Conservation (phyloP, 2,329 filamentous ascomycete genomes). For the Neonectria punicea region DNA sequence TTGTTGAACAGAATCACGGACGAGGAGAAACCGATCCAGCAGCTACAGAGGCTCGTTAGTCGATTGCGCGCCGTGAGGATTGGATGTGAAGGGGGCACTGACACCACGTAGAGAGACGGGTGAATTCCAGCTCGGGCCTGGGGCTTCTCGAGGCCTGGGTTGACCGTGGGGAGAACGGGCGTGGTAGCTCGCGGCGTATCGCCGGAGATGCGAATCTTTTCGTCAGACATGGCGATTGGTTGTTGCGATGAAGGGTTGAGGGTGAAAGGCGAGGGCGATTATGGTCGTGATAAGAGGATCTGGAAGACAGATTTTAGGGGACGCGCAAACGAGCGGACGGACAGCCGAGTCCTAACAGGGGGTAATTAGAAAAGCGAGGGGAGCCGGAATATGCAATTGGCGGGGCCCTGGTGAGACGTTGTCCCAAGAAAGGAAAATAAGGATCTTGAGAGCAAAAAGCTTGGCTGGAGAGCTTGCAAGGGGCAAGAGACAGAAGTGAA, state of each 20-base stretch:
- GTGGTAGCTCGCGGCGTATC: constrained; percentile 73
- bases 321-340: constrained; percentile 54
- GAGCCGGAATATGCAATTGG: constrained; percentile 50
- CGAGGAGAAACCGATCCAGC: constrained; percentile 93
- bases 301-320: constrained; percentile 47
- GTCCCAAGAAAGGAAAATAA: constrained; percentile 46
- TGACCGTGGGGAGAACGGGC: constrained; percentile 82
- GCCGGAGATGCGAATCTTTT: constrained; percentile 86
- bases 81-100: constrained; percentile 45
- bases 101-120: constrained; percentile 86
- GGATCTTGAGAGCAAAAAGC: constrained; percentile 28
- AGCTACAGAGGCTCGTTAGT: constrained; percentile 60
- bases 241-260: constrained; percentile 43
- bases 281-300: constrained; percentile 40
- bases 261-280: constrained; percentile 30
- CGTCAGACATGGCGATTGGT: constrained; percentile 69
- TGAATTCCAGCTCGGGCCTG: constrained; percentile 76
- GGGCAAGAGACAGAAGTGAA: constrained; percentile 30
- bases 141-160: constrained; percentile 78
- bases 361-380: constrained; percentile 43
- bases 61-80: constrained; percentile 2
- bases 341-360: constrained; percentile 48
- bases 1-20: constrained; percentile 99
- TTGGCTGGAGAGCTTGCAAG: constrained; percentile 29
- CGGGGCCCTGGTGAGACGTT: constrained; percentile 43